Base-by-base conservation (phyloP, 148 eudicot genomes). In the Persicaria maculosa region DNA sequence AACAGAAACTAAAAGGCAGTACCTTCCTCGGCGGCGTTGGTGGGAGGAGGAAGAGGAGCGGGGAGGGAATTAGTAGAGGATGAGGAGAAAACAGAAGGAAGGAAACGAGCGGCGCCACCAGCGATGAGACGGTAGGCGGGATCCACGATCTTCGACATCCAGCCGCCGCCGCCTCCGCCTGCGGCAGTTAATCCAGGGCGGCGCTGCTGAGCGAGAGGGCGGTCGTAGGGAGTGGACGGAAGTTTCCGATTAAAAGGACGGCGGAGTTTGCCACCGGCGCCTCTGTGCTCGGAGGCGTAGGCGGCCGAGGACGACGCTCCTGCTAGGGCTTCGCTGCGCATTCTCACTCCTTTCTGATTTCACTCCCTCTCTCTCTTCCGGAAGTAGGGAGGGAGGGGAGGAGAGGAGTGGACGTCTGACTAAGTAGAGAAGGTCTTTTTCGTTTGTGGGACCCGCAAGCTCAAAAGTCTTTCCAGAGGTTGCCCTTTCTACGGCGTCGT, bases 101-200 rank as follows among this genome's bases (percentile, higher is more conserved):
- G 74, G 22, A 91, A 72, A 76, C 79, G 88, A 46, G 80, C 81
- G 75, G 97, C 92, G 57, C 91, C 87, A 50, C 85, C 84, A n/a
- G 90, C 75, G 62, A 90, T 77, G 12, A 90, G 79, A 74, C 89
- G 89, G 77, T 74, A 78, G 44, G 92, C 92, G 19, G 95, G 95
- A 83, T 78, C 77, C 4, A 89, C 93, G 68, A 91, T 50, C 77
- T 85, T 84, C 48, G 92, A 88, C 31, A 89, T 71, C 94, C 97
- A 91, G 2, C 88, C 82, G 45, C 76, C 75, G 22, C 36, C 72
- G 44, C 73, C 68, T 31, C 48, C 47, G 40, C 40, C 40, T 31
- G 2, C 40, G 40, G 40, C 40, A 1, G 40, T 31, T 31, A 31
- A 31, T 31, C 3, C 40, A 31, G 12, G 65, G 15, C 15, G 47